Evolutionary conservation across 2,329 filamentous ascomycete species (phyloP).

Genomic region (Zymoseptoria brevis): DNA sequence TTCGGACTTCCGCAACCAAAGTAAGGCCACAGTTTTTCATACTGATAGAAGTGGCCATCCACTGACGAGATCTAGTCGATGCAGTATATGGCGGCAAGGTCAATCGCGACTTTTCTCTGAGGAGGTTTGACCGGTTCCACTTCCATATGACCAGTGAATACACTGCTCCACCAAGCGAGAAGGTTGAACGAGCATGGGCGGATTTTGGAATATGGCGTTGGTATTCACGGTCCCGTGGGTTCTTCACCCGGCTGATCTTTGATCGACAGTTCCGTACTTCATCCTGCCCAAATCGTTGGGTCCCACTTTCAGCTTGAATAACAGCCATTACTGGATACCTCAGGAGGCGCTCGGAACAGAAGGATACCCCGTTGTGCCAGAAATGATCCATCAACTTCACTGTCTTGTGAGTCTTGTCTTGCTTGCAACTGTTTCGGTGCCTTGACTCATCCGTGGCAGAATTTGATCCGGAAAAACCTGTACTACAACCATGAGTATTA

Average conservation of each 20-base stretch:
- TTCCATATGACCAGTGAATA: background rate
- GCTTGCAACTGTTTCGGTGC: background rate
- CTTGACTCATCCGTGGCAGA: background rate
- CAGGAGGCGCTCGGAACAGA: background rate
- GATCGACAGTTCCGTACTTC: background rate
- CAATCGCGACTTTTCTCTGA: background rate
- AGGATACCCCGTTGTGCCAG: background rate
- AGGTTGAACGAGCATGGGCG: background rate
- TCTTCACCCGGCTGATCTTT: background rate
- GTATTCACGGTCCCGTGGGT: background rate
- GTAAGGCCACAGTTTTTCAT: background rate
- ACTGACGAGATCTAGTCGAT: background rate
- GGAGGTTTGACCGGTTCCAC: background rate
- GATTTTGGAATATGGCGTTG: background rate
- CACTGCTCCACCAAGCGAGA: background rate
- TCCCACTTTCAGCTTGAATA: background rate
- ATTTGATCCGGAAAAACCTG: background rate
- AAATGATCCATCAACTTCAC: constrained; percentile 3
- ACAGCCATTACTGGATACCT: background rate
- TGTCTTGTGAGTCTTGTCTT: background rate
- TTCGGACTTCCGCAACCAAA: background rate
- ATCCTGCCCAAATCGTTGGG: background rate
- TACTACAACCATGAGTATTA: constrained; percentile 5
- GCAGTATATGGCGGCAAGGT: background rate
- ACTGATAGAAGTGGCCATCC: background rate